phyloP scores from a whole-genome alignment of 371 early-diverging fungal species.

The Mortierella sp. region DNA sequence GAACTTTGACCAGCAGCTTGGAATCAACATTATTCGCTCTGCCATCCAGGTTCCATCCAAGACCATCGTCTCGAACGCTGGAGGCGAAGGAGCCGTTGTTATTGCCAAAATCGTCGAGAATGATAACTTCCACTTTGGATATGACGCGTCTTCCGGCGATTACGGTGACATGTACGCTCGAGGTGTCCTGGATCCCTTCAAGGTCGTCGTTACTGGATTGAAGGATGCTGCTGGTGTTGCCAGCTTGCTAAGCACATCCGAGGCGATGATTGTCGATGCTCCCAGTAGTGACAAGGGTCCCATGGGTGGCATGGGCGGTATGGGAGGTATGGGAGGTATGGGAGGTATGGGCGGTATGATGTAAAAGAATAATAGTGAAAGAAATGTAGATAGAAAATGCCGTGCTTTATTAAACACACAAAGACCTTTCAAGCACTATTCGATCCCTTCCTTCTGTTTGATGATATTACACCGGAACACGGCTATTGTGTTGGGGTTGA shows the following conservation, averaged over 20 bases:
- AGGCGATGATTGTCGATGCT: constrained; percentile 97
- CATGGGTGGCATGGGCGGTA: constrained; percentile 68
- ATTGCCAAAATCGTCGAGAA: constrained; percentile 93
- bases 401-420: constrained; percentile 14
- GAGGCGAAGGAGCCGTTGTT: constrained; percentile 95
- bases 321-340: constrained; percentile 77
- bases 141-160: constrained; percentile 90
- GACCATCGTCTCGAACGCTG: constrained; percentile 97
- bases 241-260: constrained; percentile 94
- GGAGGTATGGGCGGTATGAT: constrained; percentile 67
- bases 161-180: constrained; percentile 95
- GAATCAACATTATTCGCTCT: constrained; percentile 93
- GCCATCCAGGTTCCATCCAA: constrained; percentile 94
- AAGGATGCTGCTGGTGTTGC: constrained; percentile 97
- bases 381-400: background rate
- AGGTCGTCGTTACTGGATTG: constrained; percentile 97
- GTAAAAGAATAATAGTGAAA: constrained; percentile 40
- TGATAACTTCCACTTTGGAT: constrained; percentile 89
- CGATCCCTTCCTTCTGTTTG: too few relatives aligned
- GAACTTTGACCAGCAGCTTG: constrained; percentile 98
- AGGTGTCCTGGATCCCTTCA: constrained; percentile 97
- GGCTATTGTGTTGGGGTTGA: background rate
- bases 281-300: constrained; percentile 74
- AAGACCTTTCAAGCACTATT: too few relatives aligned
- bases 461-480: background rate